Percentiles rank a stretch among this genome's conserved stretches.
These are phyloP conservation scores for Yamadazyma blattariae DNA, from an alignment of 1,139 yeast species.

Conservation along the genomic window DNA sequence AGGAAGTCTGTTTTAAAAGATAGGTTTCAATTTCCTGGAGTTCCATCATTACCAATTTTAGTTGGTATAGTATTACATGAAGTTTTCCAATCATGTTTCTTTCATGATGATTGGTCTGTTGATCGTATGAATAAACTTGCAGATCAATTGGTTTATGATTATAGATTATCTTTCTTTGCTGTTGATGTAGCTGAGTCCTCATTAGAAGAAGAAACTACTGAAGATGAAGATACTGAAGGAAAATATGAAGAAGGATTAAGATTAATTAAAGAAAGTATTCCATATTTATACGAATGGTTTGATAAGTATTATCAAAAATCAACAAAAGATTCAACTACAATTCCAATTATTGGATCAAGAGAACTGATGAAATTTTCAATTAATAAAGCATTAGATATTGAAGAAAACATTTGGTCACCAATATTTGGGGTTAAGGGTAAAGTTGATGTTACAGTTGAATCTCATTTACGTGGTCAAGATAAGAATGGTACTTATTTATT, in stretches of 20 bases:
- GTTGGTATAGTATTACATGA: constrained; percentile 81
- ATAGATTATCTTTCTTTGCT: constrained; percentile 48
- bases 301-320: constrained; percentile 36
- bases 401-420: constrained; percentile 91
- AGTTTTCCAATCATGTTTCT: constrained; percentile 68
- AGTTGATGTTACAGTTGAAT: constrained; percentile 83
- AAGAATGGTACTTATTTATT: constrained; percentile 45
- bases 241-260: constrained; percentile 10
- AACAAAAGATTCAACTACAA: constrained; percentile 19
- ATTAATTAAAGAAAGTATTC: constrained; percentile 35
- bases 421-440: constrained; percentile 88
- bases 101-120: constrained; percentile 37
- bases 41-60: constrained; percentile 55
- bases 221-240: constrained; percentile 12
- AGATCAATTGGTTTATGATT: constrained; percentile 39
- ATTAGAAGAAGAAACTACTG: constrained; percentile 39
- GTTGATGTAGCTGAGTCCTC: constrained; percentile 18
- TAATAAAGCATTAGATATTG: constrained; percentile 71
- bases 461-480: constrained; percentile 31
- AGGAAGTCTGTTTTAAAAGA: constrained; percentile 65
- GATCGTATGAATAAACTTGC: constrained; percentile 44
- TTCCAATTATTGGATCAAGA: constrained; percentile 39
- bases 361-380: constrained; percentile 46
- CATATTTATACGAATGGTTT: constrained; percentile 66
- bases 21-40: constrained; percentile 55